phyloP scores from a whole-genome alignment of 768 basidiomycete species.

The Clitopilus passeckerianus region DNA sequence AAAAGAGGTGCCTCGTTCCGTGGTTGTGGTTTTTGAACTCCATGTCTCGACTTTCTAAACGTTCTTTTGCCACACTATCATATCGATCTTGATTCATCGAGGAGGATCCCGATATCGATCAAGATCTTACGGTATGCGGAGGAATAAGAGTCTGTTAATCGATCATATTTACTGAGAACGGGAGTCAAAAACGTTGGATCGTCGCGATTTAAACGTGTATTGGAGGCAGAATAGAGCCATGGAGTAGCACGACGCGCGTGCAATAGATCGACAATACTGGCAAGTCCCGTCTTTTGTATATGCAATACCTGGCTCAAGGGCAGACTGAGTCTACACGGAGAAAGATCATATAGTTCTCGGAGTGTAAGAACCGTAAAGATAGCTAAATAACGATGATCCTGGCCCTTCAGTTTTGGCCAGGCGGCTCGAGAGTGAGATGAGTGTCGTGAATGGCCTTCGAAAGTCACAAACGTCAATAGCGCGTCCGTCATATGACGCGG shows the following conservation, averaged over 20 bases:
- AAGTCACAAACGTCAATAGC: not conserved
- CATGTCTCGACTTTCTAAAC: not conserved
- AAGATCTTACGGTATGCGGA: not conserved
- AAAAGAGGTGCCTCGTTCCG: not conserved
- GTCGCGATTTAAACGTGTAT: not conserved
- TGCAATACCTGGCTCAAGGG: not conserved
- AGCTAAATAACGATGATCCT: too few relatives aligned
- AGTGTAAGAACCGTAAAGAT: not conserved
- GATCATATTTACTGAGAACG: not conserved
- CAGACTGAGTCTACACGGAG: not conserved
- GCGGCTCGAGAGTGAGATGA: too few relatives aligned
- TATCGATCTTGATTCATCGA: slow-evolving; percentile 5
- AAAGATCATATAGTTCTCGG: not conserved
- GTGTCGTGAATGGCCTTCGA: not conserved
- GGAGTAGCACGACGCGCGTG: not conserved
- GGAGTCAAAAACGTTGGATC: not conserved
- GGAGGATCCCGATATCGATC: slow-evolving; percentile 8
- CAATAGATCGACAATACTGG: not conserved
- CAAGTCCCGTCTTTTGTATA: not conserved
- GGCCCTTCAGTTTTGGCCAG: too few relatives aligned
- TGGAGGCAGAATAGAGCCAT: not conserved
- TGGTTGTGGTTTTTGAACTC: not conserved
- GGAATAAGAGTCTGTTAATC: not conserved
- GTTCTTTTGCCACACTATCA: not conserved
- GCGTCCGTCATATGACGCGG: not conserved